These are phyloP conservation scores for Rhododendron mucronatum DNA, from an alignment of 148 eudicot genomes.

Conservation along the genomic window DNA sequence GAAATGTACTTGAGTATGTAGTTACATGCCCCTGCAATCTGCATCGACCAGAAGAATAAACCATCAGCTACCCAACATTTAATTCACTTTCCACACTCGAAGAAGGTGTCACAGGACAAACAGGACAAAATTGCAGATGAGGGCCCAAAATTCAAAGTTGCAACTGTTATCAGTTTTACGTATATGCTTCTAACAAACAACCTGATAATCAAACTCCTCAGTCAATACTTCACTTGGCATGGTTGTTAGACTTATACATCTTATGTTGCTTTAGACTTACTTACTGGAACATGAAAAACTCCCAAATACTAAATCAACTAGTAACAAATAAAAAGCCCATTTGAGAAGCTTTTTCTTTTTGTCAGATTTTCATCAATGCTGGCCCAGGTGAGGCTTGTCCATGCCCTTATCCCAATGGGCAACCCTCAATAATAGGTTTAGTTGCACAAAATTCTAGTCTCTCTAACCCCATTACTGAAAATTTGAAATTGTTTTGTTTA, in stretches of 20 bases:
- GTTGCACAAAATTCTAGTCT: neutral
- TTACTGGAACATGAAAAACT: neutral
- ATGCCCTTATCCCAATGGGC: neutral
- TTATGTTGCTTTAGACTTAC: neutral
- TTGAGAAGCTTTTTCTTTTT: neutral
- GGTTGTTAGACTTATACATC: neutral
- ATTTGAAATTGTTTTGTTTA: neutral
- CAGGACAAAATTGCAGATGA: neutral
- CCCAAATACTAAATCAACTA: neutral
- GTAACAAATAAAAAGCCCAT: neutral
- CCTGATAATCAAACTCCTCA: neutral
- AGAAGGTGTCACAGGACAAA: neutral
- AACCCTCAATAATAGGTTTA: neutral
- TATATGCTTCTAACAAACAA: neutral
- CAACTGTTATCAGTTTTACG: neutral
- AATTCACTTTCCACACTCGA: neutral
- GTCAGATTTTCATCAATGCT: neutral
- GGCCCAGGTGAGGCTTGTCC: neutral
- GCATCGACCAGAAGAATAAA: conserved; percentile 6
- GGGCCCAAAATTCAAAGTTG: neutral
- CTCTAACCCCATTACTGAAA: neutral
- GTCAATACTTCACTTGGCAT: neutral
- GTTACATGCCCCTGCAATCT: neutral
- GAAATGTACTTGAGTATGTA: neutral
- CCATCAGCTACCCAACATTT: neutral